phyloP scores from a whole-genome alignment of 1,284 basidiomycete species.

The Ustilago xerochloae region DNA sequence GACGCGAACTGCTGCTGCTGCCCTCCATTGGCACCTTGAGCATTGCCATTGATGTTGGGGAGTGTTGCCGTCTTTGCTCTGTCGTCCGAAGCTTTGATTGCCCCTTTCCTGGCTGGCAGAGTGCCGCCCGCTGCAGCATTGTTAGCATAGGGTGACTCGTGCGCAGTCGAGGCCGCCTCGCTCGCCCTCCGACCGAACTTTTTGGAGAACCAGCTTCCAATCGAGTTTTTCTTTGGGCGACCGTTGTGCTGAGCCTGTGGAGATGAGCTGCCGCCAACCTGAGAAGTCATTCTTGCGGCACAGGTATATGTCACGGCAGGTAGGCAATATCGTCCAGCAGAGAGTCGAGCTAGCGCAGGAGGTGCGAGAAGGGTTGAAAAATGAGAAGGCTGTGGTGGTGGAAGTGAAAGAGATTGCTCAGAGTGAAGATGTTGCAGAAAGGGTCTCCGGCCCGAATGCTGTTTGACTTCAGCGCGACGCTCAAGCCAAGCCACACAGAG shows the following conservation, averaged over 20 bases:
- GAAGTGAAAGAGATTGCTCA: background rate
- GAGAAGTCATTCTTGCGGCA: constrained; percentile 4
- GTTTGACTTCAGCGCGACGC: background rate
- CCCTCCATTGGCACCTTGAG: constrained; percentile 6
- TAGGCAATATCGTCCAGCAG: no score
- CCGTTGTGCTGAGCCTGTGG: constrained; percentile 11
- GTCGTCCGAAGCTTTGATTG: constrained; percentile 12
- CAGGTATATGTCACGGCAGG: no score
- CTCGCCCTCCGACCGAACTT: constrained; percentile 48
- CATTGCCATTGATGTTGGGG: constrained; percentile 10
- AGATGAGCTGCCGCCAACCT: constrained; percentile 7
- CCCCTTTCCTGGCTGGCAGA: constrained; percentile 7
- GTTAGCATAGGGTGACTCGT: background rate
- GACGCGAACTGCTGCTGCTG: constrained; percentile 25
- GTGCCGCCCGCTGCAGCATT: constrained; percentile 6
- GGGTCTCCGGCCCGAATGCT: background rate
- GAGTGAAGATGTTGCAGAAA: no score
- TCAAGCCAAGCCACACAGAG: constrained; percentile 2
- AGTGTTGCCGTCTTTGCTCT: constrained; percentile 15
- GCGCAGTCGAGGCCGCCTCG: constrained; percentile 15
- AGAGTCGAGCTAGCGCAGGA: no score
- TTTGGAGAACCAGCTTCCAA: constrained; percentile 54
- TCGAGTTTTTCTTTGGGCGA: constrained; percentile 44
- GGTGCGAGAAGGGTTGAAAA: background rate
- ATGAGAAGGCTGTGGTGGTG: background rate